Conservation (phyloP, 257 asterid genomes). For the Ilex asprella region DNA sequence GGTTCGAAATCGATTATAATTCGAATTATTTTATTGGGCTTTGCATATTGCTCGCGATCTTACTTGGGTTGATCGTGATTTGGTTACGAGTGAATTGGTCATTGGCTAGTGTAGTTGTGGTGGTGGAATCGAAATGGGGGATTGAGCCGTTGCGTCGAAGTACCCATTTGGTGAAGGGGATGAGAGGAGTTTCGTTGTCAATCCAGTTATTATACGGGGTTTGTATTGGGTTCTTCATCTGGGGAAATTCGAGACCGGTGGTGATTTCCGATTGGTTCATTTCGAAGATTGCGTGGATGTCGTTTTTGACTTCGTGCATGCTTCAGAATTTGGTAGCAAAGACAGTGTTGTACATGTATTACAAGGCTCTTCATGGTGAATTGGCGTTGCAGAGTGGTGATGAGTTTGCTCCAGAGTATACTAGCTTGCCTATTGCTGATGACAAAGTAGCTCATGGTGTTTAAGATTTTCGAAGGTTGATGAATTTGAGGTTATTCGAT, state of each 20-base stretch:
- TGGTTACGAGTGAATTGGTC: conserved; percentile 41
- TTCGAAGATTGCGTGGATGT: conserved; percentile 31
- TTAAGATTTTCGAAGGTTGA: conserved; percentile 32
- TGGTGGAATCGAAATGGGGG: conserved; percentile 66
- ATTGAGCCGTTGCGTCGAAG: conserved; percentile 50
- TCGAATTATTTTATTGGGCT: conserved; percentile 14
- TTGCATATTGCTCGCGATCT: neutral
- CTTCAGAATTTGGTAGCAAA: conserved; percentile 30
- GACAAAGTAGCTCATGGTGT: conserved; percentile 84
- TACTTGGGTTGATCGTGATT: conserved; percentile 12
- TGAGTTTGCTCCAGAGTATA: conserved; percentile 69
- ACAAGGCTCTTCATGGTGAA: conserved; percentile 74
- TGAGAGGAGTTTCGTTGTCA: conserved; percentile 30
- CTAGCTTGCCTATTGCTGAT: conserved; percentile 72
- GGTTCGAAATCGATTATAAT: conserved; percentile 28
- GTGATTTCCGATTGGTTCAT: conserved; percentile 23
- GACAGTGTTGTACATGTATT: conserved; percentile 44
- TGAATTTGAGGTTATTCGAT: neutral
- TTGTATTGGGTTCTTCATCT: conserved; percentile 14
- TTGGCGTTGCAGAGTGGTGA: conserved; percentile 72
- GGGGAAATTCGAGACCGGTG: conserved; percentile 20
- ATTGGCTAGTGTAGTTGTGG: conserved; percentile 40
- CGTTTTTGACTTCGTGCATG: conserved; percentile 27
- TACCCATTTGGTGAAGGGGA: conserved; percentile 46
- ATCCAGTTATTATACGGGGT: conserved; percentile 14